Conservation (phyloP, 768 basidiomycete species). For the Leccinum aurantiacum region DNA sequence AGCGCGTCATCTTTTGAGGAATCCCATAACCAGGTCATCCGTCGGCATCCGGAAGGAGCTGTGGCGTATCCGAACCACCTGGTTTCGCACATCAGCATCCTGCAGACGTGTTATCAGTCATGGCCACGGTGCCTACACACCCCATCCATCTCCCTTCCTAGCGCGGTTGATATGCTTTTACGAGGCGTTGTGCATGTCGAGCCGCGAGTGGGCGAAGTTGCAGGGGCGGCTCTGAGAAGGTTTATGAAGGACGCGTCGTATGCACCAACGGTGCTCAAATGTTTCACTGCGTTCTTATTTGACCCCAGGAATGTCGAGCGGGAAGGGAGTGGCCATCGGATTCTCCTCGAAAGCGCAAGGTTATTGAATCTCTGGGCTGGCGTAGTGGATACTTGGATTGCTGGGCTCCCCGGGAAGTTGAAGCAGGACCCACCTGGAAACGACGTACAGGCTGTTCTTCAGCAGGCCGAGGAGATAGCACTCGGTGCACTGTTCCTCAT, state of each 20-base stretch:
- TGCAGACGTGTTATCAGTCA: constrained; percentile 76
- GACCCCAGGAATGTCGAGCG: constrained; percentile 60
- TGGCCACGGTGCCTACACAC: constrained; percentile 80
- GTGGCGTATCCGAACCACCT: constrained; percentile 67
- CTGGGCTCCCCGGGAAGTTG: constrained; percentile 43
- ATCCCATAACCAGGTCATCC: constrained; percentile 61
- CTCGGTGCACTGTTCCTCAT: constrained; percentile 76
- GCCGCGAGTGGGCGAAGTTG: constrained; percentile 66
- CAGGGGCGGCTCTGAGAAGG: constrained; percentile 66
- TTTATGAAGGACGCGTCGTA: constrained; percentile 63
- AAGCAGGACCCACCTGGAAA: constrained; percentile 39
- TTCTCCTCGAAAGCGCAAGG: constrained; percentile 65
- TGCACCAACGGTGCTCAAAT: constrained; percentile 56
- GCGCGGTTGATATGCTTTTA: constrained; percentile 76
- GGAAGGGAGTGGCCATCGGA: constrained; percentile 60
- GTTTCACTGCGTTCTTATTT: constrained; percentile 73
- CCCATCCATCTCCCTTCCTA: constrained; percentile 48
- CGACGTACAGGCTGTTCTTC: constrained; percentile 41
- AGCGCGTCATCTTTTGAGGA: constrained; percentile 62
- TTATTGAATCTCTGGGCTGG: constrained; percentile 73
- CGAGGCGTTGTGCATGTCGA: constrained; percentile 86
- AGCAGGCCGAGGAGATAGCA: constrained; percentile 61
- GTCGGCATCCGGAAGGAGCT: constrained; percentile 62
- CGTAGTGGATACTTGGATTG: constrained; percentile 69
- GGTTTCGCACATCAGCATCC: constrained; percentile 62